Conservation (phyloP, 768 basidiomycete genomes). For the Boletellus ananiceps region DNA sequence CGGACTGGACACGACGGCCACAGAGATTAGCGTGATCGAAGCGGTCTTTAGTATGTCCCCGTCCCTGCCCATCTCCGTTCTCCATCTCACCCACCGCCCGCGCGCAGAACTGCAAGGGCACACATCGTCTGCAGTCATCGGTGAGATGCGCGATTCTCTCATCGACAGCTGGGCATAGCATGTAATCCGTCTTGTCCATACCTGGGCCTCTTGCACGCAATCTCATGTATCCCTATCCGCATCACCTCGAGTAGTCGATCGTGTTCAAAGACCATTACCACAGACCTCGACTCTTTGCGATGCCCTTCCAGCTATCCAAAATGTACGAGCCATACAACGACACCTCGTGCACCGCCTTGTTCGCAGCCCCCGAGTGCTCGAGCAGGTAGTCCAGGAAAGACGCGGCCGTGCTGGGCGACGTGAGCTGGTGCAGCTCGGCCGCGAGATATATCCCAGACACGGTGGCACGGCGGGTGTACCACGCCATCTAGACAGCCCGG, state of each 20-base stretch:
- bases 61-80: not conserved
- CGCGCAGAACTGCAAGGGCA: constrained; percentile 77
- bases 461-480: constrained; percentile 68
- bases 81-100: constrained; percentile 7
- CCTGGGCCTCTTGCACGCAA: constrained; percentile 16
- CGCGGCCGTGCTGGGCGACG: constrained; percentile 63
- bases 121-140: constrained; percentile 75
- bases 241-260: constrained; percentile 12
- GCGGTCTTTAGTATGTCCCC: constrained; percentile 84
- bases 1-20: constrained; percentile 99
- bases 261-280: constrained; percentile 16
- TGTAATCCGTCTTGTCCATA: constrained; percentile 30
- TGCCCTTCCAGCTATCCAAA: constrained; percentile 65
- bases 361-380: constrained; percentile 41
- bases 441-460: constrained; percentile 66
- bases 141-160: constrained; percentile 86
- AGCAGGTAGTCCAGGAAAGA: constrained; percentile 66
- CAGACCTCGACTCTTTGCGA: constrained; percentile 65
- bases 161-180: constrained; percentile 84
- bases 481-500: constrained; percentile 45
- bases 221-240: constrained; percentile 15
- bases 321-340: constrained; percentile 57
- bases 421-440: constrained; percentile 82
- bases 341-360: constrained; percentile 48
- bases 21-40: constrained; percentile 97